A percentile compares a stretch with the other conserved stretches of the same genome.
Evolutionary conservation across 768 basidiomycete genomes (phyloP).

Genomic region (Boletus pseudopeckii): DNA sequence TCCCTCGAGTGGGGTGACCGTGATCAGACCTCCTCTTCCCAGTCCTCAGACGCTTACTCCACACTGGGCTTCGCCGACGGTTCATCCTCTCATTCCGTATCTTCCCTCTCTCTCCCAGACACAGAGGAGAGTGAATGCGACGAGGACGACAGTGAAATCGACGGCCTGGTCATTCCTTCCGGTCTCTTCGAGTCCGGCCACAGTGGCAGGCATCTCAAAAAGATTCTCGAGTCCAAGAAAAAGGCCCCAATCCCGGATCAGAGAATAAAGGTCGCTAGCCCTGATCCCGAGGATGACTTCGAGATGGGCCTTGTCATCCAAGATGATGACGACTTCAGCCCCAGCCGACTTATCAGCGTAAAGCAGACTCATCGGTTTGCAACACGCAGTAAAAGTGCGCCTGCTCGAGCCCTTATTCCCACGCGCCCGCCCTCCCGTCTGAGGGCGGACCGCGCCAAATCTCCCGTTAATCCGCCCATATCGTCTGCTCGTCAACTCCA

Average conservation of each 20-base stretch:
- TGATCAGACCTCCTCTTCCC: conserved; percentile 77
- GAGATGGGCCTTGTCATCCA: conserved; percentile 82
- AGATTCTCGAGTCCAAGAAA: conserved; percentile 54
- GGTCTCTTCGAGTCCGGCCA: conserved; percentile 73
- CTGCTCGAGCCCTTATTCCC: conserved; percentile 46
- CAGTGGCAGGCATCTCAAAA: conserved; percentile 47
- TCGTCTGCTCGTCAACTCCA: conserved; percentile 70
- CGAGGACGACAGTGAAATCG: conserved; percentile 71
- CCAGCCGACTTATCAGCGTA: conserved; percentile 60
- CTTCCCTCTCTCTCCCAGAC: conserved; percentile 61
- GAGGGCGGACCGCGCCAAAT: conserved; percentile 65
- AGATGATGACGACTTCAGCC: conserved; percentile 79
- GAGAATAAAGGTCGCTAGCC: conserved; percentile 48
- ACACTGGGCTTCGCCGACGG: conserved; percentile 71
- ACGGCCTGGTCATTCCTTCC: conserved; percentile 76
- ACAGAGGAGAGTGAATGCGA: conserved; percentile 69
- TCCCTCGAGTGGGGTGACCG: conserved; percentile 86
- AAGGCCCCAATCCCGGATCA: conserved; percentile 53
- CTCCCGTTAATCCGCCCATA: conserved; percentile 63
- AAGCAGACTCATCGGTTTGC: conserved; percentile 43
- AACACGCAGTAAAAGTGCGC: conserved; percentile 58
- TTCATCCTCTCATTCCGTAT: conserved; percentile 69
- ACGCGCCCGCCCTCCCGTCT: conserved; percentile 62
- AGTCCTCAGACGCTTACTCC: conserved; percentile 86
- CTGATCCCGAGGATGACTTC: conserved; percentile 80